Evolutionary conservation across 306 rosid genomes (phyloP), one percentile per base, ranked within the genome.

Genomic region (Heteromeles arbutifolia): DNA sequence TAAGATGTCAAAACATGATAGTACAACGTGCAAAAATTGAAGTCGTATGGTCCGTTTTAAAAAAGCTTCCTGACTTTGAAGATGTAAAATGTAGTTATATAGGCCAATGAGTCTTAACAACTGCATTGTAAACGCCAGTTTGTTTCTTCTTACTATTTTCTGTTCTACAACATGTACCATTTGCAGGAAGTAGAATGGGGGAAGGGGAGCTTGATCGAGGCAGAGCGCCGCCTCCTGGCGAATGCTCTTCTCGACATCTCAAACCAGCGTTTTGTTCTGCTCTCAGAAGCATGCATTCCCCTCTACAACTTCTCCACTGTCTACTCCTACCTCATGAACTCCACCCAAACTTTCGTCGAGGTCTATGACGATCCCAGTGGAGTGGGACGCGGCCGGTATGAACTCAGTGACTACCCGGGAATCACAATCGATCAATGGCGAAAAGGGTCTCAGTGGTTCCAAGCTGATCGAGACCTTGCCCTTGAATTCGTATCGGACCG

Each of bases 391-490:
- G 85, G 79, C 31, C 50, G 85, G 37, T 82, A 82, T 10, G 6
- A 5, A 5, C 24, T 19, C 15, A 39, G 48, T 22, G 67, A 77
- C 78, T 67, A 45, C 43, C 82, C 82, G 10, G 15, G 48, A 3
- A 77, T 82, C 13, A 44, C 82, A 18, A 31, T 82, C 7, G 59
- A 73, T 3, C 85, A 77, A 24, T 82, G 85, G 85, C 66, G 82
- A 8, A 82, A 82, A 73, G 84, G 84, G 7, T 81, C 84, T 0
- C 84, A 81, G 56, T 81, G 84, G 80, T 58, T 81, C 37, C 69
- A 81, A 62, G 25, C 77, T 11, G 79, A 77, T 19, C 59, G 85
- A 59, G 67, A 72, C 41, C 50, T 70, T 1, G 82, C 85, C 53
- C 7, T 73, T 15, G 79, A 65, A 11, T 66, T 73, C 4, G 76